Base-by-base conservation (phyloP, 2,329 filamentous ascomycete species). In the Helotiales sp. region DNA sequence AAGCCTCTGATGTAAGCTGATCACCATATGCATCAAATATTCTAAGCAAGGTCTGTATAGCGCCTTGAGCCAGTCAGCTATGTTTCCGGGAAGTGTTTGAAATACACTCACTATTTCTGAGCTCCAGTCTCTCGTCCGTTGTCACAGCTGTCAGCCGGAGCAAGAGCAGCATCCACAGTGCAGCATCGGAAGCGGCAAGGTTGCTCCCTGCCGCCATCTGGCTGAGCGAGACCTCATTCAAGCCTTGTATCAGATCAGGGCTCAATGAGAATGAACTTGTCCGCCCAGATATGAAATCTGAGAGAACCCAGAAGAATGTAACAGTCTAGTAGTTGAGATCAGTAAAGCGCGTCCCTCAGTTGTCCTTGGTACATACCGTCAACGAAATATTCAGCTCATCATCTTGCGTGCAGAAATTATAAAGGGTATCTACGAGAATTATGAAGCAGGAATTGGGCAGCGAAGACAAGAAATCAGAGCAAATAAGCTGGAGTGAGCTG, bases 311-410 rank as follows among this genome's bases (percentile, higher is more conserved):
- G 72, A 96, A 96, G 70, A 96, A 95, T 0, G 93, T 96, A 8
- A 96, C 90, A 1, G 93, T 95, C 84, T 91, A 51, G 8, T 2
- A 22, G 48, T 31, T 27, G 34, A 59, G 51, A 47, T 65, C 48
- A 54, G 66, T 52, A 33, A 33, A 29, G 54, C 53, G 68, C 33
- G 63, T 63, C 25, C 10, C 25, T 4, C 5, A 48, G 27, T 12
- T 5, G 19, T 62, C 42, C 22, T 17, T 9, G 22, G 12, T 3
- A 72, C 83, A 73, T 78, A 90, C 89, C 31, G 95, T 98, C 25
- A 99, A 79, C 0, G 93, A 93, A 68, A 98, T 96, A 66, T 99
- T 99, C 34, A 99, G 80, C 69, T 99, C 95, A 64, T 96, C 90
- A 63, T 88, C 82, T 72, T 99, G 95, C 0, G 87, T 88, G 66